phyloP scores from a whole-genome alignment of 1,139 yeast species.

The Kurtzmaniella quercitrusa region DNA sequence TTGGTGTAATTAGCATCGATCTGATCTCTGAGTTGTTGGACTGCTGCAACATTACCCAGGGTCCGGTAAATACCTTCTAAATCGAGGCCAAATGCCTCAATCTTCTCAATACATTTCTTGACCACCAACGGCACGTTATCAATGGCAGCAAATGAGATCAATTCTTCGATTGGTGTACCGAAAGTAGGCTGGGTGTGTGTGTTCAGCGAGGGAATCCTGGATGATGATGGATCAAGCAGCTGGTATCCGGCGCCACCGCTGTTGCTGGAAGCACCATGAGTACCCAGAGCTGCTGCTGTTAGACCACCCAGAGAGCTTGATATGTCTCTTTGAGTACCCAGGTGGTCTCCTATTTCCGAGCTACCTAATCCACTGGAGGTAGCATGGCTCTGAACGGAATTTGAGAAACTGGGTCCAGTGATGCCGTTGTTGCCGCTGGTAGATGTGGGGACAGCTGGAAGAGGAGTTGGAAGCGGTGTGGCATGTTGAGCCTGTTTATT shows the following conservation, averaged over 20 bases:
- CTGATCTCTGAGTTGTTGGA: constrained; percentile 65
- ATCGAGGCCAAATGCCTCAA: constrained; percentile 78
- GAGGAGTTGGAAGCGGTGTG: constrained; percentile 10
- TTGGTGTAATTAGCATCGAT: constrained; percentile 79
- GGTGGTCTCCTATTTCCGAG: neutral
- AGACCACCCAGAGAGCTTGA: neutral
- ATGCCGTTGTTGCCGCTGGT: constrained; percentile 1
- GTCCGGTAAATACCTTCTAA: constrained; percentile 88
- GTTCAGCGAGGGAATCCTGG: constrained; percentile 21
- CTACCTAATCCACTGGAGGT: neutral
- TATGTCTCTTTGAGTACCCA: neutral
- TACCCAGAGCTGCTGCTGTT: constrained; percentile 1
- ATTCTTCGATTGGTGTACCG: constrained; percentile 74
- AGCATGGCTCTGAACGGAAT: neutral
- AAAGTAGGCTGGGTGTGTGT: constrained; percentile 55
- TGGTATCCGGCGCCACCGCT: constrained; percentile 5
- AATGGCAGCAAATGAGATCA: constrained; percentile 73
- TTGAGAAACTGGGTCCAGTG: constrained; percentile 1
- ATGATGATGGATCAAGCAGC: constrained; percentile 15
- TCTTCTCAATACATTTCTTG: constrained; percentile 79
- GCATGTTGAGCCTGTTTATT: constrained; percentile 13
- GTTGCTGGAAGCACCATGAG: neutral
- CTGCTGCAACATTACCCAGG: constrained; percentile 72
- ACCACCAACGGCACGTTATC: constrained; percentile 92
- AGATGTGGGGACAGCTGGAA: constrained; percentile 18